Base-by-base conservation (phyloP, 176 grass and related monocot species). In the Pharus latifolius region DNA sequence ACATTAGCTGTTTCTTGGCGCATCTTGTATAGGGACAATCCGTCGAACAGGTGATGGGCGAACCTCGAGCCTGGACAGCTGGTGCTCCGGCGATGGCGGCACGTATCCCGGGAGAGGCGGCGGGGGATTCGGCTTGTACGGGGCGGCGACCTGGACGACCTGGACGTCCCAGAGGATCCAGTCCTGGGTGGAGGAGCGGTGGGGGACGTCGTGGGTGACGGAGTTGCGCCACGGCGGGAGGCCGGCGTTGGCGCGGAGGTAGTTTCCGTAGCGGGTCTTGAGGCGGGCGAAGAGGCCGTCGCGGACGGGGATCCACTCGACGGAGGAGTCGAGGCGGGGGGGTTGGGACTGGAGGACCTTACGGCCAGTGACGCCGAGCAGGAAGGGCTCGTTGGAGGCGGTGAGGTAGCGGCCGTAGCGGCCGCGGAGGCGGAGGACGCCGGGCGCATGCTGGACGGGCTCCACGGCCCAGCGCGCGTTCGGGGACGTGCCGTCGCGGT, bases 91-190 rank as follows among this genome's bases (percentile, higher is more conserved):
- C 0, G n/a, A n/a, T n/a, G 71, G 71, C 23, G 34, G 42, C 16
- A 78, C 69, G 75, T 66, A 67, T 0, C 82, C 82, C 0, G 54
- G 69, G 4, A 75, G 82, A 12, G 35, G 69, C 0, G 75, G 76
- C 24, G 70, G 76, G 10, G 34, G 40, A 47, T 32, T 72, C 69
- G 1, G 59, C 11, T 2, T 23, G n/a, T n/a, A n/a, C n/a, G 56
- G 6, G 70, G 23, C 2, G 62, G 23, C 32, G 16, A 68, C 75
- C 68, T 91, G 81, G 6, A 98, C 63, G 52, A 98, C 35, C 71
- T 93, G 80, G 44, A 98, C 75, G 16, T 88, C 84, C 94, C 94
- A 98, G 5, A 98, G 69, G 3, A 93, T 35, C 87, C 84, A 98
- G 0, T 84, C 94, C 72, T 81, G 84, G 41, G 84, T 87, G 44